These are phyloP conservation scores for Dryas alaskensis DNA, from an alignment of 306 rosid species.

Conservation along the genomic window DNA sequence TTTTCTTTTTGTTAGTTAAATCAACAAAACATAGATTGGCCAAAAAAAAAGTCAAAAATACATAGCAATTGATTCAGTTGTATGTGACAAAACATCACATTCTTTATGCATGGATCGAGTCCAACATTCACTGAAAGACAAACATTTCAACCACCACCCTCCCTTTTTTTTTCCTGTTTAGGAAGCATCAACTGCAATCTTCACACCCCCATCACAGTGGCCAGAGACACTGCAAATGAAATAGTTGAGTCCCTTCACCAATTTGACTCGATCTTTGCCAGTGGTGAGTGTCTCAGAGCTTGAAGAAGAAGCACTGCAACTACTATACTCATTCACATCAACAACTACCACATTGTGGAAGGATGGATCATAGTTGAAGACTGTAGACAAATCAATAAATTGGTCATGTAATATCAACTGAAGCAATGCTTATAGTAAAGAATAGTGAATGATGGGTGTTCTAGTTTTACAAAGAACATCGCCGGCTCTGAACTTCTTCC, in stretches of 20 bases:
- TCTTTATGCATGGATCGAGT: not conserved
- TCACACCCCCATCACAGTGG: slow-evolving; percentile 17
- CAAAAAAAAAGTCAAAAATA: not conserved
- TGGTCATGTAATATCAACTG: not conserved
- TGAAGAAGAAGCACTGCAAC: slow-evolving; percentile 13
- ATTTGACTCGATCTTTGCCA: slow-evolving; percentile 9
- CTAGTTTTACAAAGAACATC: slow-evolving; percentile 7
- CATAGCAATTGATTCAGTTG: too few relatives aligned
- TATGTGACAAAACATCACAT: not conserved
- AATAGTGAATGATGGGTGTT: not conserved
- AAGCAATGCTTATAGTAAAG: not conserved
- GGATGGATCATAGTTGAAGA: slow-evolving; percentile 17
- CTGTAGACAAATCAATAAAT: not conserved
- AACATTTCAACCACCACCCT: not conserved
- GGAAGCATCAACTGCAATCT: slow-evolving; percentile 11
- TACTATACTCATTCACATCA: slow-evolving; percentile 1
- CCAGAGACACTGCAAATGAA: slow-evolving; percentile 22
- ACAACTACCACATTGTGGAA: slow-evolving; percentile 21
- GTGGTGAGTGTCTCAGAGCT: not conserved
- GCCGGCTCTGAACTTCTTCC: slow-evolving; percentile 24
- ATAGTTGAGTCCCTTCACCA: slow-evolving; percentile 17
- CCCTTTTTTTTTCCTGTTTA: not conserved
- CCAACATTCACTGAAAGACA: not conserved
- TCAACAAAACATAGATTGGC: too few relatives aligned
- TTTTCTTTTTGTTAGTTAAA: too few relatives aligned